A percentile compares a stretch with the other conserved stretches of the same genome.
Conservation (phyloP, 169 alveolate species). For the Besnoitia besnoiti region DNA sequence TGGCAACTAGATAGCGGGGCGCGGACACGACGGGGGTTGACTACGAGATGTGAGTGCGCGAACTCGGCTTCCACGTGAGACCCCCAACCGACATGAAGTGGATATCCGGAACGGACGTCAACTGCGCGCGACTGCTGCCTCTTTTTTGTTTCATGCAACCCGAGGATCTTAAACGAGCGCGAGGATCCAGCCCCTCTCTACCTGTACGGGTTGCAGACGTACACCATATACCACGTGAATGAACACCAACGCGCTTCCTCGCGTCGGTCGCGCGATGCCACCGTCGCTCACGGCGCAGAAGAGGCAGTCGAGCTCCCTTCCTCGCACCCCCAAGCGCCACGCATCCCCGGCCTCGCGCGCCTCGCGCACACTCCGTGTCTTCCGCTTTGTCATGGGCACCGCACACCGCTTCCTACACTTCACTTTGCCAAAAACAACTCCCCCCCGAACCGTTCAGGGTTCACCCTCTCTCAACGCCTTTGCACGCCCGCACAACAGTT, state of each 20-base stretch:
- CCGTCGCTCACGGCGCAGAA: neutral
- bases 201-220: neutral
- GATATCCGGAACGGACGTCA: neutral
- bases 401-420: too few species aligned
- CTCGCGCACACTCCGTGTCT: too few species aligned
- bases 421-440: too few species aligned
- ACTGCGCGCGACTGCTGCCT: neutral
- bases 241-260: neutral
- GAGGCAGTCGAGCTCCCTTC: too few species aligned
- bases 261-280: neutral
- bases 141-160: neutral
- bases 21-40: neutral
- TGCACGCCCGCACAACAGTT: too few species aligned
- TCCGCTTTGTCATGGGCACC: too few species aligned
- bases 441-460: too few species aligned
- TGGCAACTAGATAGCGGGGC: neutral
- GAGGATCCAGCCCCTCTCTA: neutral
- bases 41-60: neutral
- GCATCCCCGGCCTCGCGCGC: too few species aligned
- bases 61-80: neutral
- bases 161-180: neutral
- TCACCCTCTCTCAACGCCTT: too few species aligned
- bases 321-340: too few species aligned
- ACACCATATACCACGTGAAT: neutral
- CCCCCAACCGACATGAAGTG: conserved; percentile 10